Base-by-base conservation (phyloP, 2,329 filamentous ascomycete species). In the Claviceps fusiformis region DNA sequence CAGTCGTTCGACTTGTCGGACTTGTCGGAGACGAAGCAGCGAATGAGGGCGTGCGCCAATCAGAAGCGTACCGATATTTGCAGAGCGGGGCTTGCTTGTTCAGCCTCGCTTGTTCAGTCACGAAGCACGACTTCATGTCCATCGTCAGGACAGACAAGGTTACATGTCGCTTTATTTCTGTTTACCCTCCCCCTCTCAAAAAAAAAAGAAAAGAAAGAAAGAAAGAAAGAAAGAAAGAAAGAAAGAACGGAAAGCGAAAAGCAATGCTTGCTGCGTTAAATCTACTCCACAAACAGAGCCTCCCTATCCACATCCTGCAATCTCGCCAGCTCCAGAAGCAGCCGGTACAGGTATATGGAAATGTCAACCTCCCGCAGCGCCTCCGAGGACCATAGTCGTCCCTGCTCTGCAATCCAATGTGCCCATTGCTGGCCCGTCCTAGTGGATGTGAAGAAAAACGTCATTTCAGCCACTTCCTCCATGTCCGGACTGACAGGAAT, bases 321-420 rank as follows among this genome's bases (percentile, higher is more conserved):
- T 51, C 74, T 68, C 24, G 68, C 70, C 53, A 75, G 73, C 70
- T 86, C 83, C 31, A 86, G 62, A 59, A 86, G 58, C 56, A 86
- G 62, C 52, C 83, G 70, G 60, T 84, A 85, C 33, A 80, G 71
- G 69, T 83, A 84, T 1, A 80, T 71, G 33, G 76, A 72, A 61
- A 82, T 74, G 62, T 87, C 82, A 41, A 78, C 74, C 49, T 79
- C 77, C 47, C 82, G 64, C 43, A 86, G 61, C 11, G 75, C 76
- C 60, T 70, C 74, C 0, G 60, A 62, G 49, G 75, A 75, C 83
- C 82, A 86, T 8, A 73, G 70, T 7, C 71, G 69, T 0, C 83
- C 81, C 7, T 68, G 63, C 52, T 76, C 70, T 0, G 80, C 82
- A 57, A 86, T 76, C 31, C 70, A 65, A 35, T 67, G 65, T 0